Conservation (phyloP, 352 stramenopile species). For the Aphanomyces stellatus region DNA sequence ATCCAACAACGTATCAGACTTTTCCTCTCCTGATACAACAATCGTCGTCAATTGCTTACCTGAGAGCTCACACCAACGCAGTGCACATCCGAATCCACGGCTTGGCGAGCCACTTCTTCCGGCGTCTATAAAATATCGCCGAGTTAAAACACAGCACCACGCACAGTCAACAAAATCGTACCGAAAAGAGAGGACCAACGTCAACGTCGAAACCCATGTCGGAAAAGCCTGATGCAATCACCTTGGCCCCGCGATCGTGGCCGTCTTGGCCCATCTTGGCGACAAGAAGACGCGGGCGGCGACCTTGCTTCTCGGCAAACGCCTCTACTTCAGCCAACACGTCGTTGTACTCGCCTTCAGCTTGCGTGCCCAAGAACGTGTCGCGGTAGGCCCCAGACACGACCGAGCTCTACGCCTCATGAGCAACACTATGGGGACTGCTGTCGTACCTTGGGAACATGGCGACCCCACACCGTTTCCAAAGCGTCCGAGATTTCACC, state of each 20-base stretch:
- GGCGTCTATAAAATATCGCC: slow-evolving; percentile 28
- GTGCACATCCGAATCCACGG: slow-evolving; percentile 95
- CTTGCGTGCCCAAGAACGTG: slow-evolving; percentile 47
- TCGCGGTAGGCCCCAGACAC: slow-evolving; percentile 47
- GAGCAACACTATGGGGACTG: not conserved
- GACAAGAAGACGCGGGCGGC: slow-evolving; percentile 91
- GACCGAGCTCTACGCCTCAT: slow-evolving; percentile 32
- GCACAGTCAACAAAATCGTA: slow-evolving; percentile 26
- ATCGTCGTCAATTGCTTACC: not conserved
- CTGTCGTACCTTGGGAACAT: slow-evolving; percentile 64
- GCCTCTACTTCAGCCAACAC: slow-evolving; percentile 86
- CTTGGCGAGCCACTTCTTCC: slow-evolving; percentile 54
- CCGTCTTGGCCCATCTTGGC: slow-evolving; percentile 96
- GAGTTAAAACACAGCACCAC: too few relatives aligned
- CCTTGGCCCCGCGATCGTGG: slow-evolving; percentile 95
- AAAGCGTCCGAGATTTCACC: slow-evolving; percentile 94
- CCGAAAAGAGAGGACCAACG: slow-evolving; percentile 93
- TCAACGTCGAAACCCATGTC: slow-evolving; percentile 98
- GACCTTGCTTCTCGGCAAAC: slow-evolving; percentile 89
- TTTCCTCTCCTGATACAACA: too few relatives aligned
- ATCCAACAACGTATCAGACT: not conserved
- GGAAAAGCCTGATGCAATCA: slow-evolving; percentile 93
- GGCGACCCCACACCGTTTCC: slow-evolving; percentile 92
- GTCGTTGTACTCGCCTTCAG: slow-evolving; percentile 81
- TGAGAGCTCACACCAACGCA: slow-evolving; percentile 86